Evolutionary conservation across 371 early-diverging fungal genomes (phyloP).

Genomic region (Capillidium rhysosporum): DNA sequence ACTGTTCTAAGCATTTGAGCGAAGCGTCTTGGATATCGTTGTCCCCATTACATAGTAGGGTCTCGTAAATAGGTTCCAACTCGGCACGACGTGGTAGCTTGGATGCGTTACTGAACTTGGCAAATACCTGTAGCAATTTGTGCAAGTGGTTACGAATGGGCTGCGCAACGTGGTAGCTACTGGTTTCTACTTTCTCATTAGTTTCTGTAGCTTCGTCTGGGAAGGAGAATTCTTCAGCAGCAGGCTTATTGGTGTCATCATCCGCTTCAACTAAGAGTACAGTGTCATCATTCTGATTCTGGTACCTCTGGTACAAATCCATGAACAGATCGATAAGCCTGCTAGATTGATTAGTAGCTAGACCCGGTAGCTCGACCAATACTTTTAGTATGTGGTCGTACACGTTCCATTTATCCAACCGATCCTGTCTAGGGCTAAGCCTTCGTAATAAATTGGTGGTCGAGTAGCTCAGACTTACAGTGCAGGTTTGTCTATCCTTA

Average conservation of each 20-base stretch:
- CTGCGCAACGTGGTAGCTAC: slow-evolving; percentile 13
- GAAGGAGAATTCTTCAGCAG: not conserved
- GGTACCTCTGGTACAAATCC: slow-evolving; percentile 30
- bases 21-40: slow-evolving; percentile 51
- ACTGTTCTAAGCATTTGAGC: slow-evolving; percentile 61
- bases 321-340: slow-evolving; percentile 58
- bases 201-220: slow-evolving; percentile 18
- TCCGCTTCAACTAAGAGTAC: slow-evolving; percentile 13
- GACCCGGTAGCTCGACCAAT: slow-evolving; percentile 33
- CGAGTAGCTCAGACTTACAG: not conserved
- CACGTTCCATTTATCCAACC: slow-evolving; percentile 56
- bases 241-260: slow-evolving; percentile 13
- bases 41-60: slow-evolving; percentile 63
- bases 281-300: slow-evolving; percentile 6
- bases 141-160: slow-evolving; percentile 25
- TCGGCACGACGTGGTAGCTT: slow-evolving; percentile 23
- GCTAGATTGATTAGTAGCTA: slow-evolving; percentile 49
- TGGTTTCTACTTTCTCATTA: slow-evolving; percentile 14
- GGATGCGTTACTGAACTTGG: slow-evolving; percentile 47
- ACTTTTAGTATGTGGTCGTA: slow-evolving; percentile 41
- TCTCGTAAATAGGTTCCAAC: slow-evolving; percentile 37
- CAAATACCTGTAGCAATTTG: slow-evolving; percentile 47
- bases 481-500: not conserved
- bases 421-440: slow-evolving; percentile 21
- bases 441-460: slow-evolving; percentile 8